phyloP scores from a whole-genome alignment of 441 rosid genomes.

The Sinapis alba region DNA sequence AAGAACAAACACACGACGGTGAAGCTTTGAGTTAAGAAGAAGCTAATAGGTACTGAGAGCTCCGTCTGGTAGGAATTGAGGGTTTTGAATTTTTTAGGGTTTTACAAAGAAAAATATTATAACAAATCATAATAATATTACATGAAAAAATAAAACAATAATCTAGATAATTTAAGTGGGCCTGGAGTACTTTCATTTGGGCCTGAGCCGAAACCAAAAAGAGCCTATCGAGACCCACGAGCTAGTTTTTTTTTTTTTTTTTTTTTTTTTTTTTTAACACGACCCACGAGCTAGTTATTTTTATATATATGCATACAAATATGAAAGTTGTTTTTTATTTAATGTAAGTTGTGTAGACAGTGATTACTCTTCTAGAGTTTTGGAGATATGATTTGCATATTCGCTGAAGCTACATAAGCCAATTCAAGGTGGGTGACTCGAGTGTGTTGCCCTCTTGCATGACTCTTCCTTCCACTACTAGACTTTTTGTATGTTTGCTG shows the following conservation, averaged over 20 bases:
- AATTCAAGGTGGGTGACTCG: neutral
- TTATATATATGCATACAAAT: neutral
- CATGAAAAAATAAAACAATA: neutral
- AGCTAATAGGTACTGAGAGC: neutral
- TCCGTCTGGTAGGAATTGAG: neutral
- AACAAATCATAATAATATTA: neutral
- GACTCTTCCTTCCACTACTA: neutral
- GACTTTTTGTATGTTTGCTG: neutral
- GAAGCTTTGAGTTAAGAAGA: neutral
- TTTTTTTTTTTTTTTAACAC: no score
- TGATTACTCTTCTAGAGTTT: neutral
- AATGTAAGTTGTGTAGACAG: no score
- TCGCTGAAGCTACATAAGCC: neutral
- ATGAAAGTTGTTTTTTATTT: no score
- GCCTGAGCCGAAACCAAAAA: neutral
- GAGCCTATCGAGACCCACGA: neutral
- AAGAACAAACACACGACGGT: neutral
- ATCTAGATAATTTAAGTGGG: slow-evolving; percentile 4
- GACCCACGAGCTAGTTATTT: neutral
- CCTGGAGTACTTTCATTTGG: neutral
- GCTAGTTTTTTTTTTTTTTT: no score
- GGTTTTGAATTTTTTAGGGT: slow-evolving; percentile 32
- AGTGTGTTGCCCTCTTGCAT: neutral
- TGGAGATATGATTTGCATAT: neutral
- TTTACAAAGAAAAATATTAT: neutral